Evolutionary conservation across 2,329 filamentous ascomycete species (phyloP).

Genomic region (Stemphylium beticola): DNA sequence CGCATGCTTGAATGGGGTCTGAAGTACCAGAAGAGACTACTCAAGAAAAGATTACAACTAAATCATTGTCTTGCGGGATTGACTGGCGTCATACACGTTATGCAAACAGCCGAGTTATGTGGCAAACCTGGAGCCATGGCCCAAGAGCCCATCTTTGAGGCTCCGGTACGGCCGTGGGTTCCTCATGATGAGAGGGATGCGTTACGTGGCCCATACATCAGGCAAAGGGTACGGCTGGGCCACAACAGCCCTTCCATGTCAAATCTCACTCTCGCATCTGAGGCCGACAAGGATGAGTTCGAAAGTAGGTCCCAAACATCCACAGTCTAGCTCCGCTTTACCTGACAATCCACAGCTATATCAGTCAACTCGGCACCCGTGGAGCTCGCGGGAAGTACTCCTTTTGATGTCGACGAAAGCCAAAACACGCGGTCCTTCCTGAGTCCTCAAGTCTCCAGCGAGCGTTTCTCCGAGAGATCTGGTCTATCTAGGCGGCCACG

Average conservation of each 20-base stretch:
- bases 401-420: constrained; percentile 19
- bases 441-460: constrained; percentile 1
- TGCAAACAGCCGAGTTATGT: constrained; percentile 36
- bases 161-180: constrained; percentile 31
- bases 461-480: neutral
- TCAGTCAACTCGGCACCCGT: constrained; percentile 25
- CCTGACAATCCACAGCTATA: constrained; percentile 17
- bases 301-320: constrained; percentile 19
- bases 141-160: constrained; percentile 27
- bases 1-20: constrained; percentile 41
- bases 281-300: constrained; percentile 14
- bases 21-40: constrained; percentile 36
- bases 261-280: constrained; percentile 26
- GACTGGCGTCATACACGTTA: constrained; percentile 32
- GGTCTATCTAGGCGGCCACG: constrained; percentile 1
- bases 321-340: neutral
- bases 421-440: constrained; percentile 15
- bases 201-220: constrained; percentile 31
- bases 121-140: constrained; percentile 11
- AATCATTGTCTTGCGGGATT: constrained; percentile 36
- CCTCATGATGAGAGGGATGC: constrained; percentile 15
- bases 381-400: constrained; percentile 40
- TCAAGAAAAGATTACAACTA: constrained; percentile 27
- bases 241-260: constrained; percentile 32
- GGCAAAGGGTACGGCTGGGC: constrained; percentile 27